These are phyloP conservation scores for Eucalyptus curtisii DNA, from an alignment of 345 rosid species.

Conservation along the genomic window DNA sequence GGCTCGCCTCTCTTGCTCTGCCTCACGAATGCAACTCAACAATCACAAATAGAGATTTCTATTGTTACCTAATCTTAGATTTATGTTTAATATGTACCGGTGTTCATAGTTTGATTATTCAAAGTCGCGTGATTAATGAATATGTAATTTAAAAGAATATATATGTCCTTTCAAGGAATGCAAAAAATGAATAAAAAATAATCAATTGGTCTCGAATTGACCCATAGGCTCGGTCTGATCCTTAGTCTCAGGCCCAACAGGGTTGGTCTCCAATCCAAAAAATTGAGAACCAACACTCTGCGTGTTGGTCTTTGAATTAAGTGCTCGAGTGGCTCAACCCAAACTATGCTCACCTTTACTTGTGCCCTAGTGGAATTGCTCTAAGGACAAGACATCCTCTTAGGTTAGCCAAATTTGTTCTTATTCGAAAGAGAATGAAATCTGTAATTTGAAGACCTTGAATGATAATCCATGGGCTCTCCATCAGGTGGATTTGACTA, in stretches of 20 bases:
- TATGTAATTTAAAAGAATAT: no score
- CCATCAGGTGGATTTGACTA: not conserved
- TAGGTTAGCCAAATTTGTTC: not conserved
- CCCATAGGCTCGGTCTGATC: accelerated
- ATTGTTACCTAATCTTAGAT: not conserved
- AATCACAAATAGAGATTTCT: no score
- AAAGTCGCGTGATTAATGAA: no score
- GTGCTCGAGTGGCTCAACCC: not conserved
- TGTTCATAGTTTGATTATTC: not conserved
- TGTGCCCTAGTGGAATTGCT: not conserved
- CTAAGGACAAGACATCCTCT: not conserved
- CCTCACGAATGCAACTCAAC: not conserved
- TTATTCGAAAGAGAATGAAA: not conserved
- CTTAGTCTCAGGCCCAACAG: not conserved
- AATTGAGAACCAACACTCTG: not conserved
- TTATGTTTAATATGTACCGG: not conserved
- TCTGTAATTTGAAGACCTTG: not conserved
- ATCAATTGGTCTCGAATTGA: not conserved
- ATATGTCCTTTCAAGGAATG: not conserved
- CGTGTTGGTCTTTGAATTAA: no score
- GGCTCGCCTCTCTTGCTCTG: no score
- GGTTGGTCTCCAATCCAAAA: not conserved
- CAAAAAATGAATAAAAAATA: not conserved
- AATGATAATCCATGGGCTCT: not conserved
- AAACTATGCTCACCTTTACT: not conserved